phyloP scores from a whole-genome alignment of 78 protist genomes.

The Guillardia theta region DNA sequence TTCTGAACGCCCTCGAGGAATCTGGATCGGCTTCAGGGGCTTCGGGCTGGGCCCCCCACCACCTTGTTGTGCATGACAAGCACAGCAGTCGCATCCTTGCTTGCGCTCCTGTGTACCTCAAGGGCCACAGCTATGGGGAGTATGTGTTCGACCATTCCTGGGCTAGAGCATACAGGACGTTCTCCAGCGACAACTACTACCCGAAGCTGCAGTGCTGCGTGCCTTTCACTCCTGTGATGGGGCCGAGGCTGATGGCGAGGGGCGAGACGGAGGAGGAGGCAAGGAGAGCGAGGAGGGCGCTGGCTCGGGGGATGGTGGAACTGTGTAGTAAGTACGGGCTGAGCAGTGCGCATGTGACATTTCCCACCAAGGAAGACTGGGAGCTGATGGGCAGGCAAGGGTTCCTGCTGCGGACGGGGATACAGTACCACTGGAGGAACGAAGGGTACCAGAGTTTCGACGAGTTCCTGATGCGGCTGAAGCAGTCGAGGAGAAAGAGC shows the following conservation, averaged over 20 bases:
- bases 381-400: background rate
- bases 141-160: constrained; percentile 42
- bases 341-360: constrained; percentile 38
- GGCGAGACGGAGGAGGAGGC: background rate
- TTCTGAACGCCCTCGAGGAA: background rate
- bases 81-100: background rate
- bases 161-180: constrained; percentile 17
- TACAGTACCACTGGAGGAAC: constrained; percentile 40
- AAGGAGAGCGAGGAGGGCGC: background rate
- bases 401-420: background rate
- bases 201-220: constrained; percentile 27
- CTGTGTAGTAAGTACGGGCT: background rate
- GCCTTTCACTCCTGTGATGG: constrained; percentile 42
- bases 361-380: background rate
- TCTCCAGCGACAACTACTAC: background rate
- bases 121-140: background rate
- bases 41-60: background rate
- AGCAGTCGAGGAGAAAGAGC: background rate
- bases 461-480: background rate
- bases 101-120: background rate
- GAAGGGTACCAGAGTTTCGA: background rate
- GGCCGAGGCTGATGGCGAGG: background rate
- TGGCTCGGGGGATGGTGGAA: background rate
- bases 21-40: background rate
- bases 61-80: background rate